phyloP scores from a whole-genome alignment of 2,329 filamentous ascomycete genomes.

The Pseudogymnoascus pannorum region DNA sequence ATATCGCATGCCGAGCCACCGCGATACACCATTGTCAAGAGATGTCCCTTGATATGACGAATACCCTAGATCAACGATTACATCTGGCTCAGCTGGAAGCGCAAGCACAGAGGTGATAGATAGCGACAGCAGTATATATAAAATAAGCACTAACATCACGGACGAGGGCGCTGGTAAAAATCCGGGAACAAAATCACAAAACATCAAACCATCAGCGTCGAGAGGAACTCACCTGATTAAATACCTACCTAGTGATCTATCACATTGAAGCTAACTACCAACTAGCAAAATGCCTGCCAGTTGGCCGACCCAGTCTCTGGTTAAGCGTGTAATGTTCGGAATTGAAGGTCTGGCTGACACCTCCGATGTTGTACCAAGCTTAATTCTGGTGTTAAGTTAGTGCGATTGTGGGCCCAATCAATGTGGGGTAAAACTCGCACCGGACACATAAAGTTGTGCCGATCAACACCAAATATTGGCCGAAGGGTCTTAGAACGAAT shows the following conservation, averaged over 20 bases:
- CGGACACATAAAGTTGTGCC: neutral
- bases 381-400: slow-evolving; percentile 1
- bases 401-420: neutral
- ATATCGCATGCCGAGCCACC: slow-evolving; percentile 71
- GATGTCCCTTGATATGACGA: slow-evolving; percentile 54
- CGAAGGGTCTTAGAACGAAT: neutral
- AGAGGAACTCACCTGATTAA: slow-evolving; percentile 3
- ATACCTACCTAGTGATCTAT: neutral
- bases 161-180: neutral
- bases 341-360: neutral
- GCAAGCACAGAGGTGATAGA: neutral
- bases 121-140: neutral
- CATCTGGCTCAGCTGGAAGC: neutral
- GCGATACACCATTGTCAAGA: slow-evolving; percentile 49
- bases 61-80: slow-evolving; percentile 56
- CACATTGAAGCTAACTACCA: neutral
- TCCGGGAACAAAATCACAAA: neutral
- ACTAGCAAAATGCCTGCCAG: neutral
- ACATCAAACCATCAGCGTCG: neutral
- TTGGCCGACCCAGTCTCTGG: neutral
- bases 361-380: slow-evolving; percentile 1
- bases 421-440: slow-evolving; percentile 4
- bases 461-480: neutral
- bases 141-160: neutral
- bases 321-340: neutral